These are phyloP conservation scores for Chlorella variabilis DNA, from an alignment of 163 green algal species.

Conservation along the genomic window DNA sequence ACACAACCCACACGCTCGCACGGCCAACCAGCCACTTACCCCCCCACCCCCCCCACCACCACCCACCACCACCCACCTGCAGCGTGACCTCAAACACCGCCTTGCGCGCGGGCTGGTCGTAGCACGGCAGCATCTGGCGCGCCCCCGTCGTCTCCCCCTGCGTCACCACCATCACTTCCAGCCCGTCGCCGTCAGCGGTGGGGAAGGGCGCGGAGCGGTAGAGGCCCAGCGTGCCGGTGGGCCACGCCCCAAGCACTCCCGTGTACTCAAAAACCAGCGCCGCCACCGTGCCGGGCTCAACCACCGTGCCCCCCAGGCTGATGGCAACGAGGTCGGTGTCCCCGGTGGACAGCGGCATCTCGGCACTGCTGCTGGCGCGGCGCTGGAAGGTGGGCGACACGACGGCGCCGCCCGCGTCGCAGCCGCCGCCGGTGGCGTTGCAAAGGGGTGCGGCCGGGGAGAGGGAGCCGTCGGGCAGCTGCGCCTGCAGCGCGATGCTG, in stretches of 20 bases:
- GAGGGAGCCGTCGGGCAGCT: not conserved
- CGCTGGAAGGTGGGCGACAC: not conserved
- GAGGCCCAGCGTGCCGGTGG: constrained; percentile 15
- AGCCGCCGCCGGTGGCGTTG: not conserved
- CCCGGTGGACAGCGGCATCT: not conserved
- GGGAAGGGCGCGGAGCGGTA: constrained; percentile 39
- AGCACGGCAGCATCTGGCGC: constrained; percentile 50
- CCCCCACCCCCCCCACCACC: no score
- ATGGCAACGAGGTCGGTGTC: constrained; percentile 12
- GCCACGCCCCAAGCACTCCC: not conserved
- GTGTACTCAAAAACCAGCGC: constrained; percentile 4
- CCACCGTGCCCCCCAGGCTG: not conserved
- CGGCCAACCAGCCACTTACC: not conserved
- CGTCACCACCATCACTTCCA: constrained; percentile 41
- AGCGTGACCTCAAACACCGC: constrained; percentile 45
- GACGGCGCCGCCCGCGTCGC: not conserved
- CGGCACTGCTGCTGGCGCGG: not conserved
- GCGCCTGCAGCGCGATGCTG: not conserved
- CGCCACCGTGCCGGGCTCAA: not conserved
- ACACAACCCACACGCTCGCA: not conserved
- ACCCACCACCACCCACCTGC: constrained; percentile 15
- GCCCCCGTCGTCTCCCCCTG: constrained; percentile 48
- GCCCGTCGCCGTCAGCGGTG: not conserved
- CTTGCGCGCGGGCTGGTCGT: constrained; percentile 55
- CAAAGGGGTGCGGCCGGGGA: not conserved